A percentile compares a stretch with the other conserved stretches of the same genome.
Conservation (phyloP, 441 rosid species). For the Hypseocharis bilobata region DNA sequence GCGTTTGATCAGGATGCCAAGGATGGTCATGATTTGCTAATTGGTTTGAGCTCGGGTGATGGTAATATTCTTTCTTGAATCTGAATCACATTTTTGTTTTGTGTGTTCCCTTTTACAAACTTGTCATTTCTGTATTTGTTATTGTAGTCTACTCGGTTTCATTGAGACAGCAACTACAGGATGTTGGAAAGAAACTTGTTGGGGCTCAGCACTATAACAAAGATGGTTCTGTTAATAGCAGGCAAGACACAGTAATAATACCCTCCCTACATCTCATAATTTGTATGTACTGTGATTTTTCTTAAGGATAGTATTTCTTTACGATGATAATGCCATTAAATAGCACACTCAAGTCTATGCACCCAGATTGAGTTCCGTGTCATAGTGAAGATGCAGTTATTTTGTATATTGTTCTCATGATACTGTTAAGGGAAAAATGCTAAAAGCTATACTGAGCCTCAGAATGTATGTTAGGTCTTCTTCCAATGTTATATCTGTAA, state of each 20-base stretch:
- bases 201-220: conserved; percentile 85
- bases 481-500: neutral
- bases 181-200: conserved; percentile 79
- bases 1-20: conserved; percentile 86
- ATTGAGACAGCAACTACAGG: conserved; percentile 91
- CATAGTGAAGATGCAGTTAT: neutral
- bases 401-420: neutral
- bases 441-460: neutral
- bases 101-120: conserved; percentile 18
- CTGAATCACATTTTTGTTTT: conserved; percentile 17
- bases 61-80: conserved; percentile 43
- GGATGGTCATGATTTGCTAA: conserved; percentile 93
- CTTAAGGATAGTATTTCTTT: neutral
- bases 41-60: conserved; percentile 87
- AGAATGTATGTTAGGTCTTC: neutral
- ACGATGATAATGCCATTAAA: neutral
- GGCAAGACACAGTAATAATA: conserved; percentile 40
- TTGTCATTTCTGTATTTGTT: conserved; percentile 27
- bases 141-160: conserved; percentile 80
- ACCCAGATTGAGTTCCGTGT: neutral
- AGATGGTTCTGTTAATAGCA: conserved; percentile 82
- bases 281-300: neutral
- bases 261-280: conserved; percentile 2
- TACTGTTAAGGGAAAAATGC: neutral
- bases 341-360: neutral